Evolutionary conservation across 768 basidiomycete species (phyloP).

Genomic region (Fomitopsis pulvina): DNA sequence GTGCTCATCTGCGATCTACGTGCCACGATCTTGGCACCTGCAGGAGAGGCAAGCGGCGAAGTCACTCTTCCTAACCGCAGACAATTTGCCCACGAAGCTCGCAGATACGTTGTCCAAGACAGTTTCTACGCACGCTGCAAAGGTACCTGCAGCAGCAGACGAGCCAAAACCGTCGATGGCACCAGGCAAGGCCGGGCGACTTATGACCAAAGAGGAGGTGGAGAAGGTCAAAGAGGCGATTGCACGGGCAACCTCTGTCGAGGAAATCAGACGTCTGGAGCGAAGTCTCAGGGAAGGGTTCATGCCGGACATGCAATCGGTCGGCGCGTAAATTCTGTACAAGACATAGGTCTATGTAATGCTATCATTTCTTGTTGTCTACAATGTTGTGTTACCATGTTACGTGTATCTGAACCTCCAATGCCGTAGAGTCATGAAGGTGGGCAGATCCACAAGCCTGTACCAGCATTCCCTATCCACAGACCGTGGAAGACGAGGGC

Average conservation of each 20-base stretch:
- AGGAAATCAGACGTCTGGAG: conserved; percentile 81
- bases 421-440: not conserved
- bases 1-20: not conserved
- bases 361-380: conserved; percentile 26
- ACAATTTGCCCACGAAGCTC: conserved; percentile 70
- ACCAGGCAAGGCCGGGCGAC: conserved; percentile 67
- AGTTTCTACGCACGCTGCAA: conserved; percentile 60
- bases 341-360: conserved; percentile 15
- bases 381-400: conserved; percentile 15
- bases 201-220: conserved; percentile 90
- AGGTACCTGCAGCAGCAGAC: conserved; percentile 58
- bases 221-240: conserved; percentile 84
- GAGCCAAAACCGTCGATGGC: conserved; percentile 61
- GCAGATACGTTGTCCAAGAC: conserved; percentile 74
- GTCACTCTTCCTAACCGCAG: conserved; percentile 74
- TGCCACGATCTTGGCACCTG: conserved; percentile 2
- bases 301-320: conserved; percentile 69
- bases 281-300: conserved; percentile 80
- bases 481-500: conserved; percentile 63
- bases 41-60: conserved; percentile 78
- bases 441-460: conserved; percentile 21
- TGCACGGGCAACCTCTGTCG: conserved; percentile 83
- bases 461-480: conserved; percentile 56
- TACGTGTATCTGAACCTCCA: not conserved
- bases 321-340: conserved; percentile 54